Evolutionary conservation across 2,329 filamentous ascomycete species (phyloP).

Genomic region (Diplocarpon rosae): DNA sequence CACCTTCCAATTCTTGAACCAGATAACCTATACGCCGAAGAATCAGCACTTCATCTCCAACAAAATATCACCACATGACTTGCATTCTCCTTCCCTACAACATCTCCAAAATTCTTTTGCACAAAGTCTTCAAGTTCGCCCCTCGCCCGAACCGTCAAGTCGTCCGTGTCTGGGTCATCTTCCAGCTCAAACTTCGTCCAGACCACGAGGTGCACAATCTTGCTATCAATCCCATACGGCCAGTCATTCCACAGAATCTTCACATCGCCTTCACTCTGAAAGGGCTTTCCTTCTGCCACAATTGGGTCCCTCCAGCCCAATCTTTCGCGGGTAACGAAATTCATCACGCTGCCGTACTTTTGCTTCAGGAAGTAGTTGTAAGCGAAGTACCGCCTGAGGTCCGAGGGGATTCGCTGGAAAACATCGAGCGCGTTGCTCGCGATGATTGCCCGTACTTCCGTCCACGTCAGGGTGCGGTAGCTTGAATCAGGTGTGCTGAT

Average conservation of each 20-base stretch:
- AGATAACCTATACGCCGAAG: conserved; percentile 42
- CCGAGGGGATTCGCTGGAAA: conserved; percentile 67
- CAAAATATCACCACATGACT: conserved; percentile 22
- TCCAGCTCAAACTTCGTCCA: conserved; percentile 84
- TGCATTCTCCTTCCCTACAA: conserved; percentile 42
- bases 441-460: conserved; percentile 51
- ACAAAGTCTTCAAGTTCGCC: conserved; percentile 62
- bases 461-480: conserved; percentile 58
- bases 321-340: conserved; percentile 61
- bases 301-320: conserved; percentile 54
- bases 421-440: conserved; percentile 55
- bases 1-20: conserved; percentile 83
- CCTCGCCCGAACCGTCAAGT: conserved; percentile 54
- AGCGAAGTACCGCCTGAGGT: conserved; percentile 66
- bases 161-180: conserved; percentile 46
- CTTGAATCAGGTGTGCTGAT: conserved; percentile 58
- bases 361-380: conserved; percentile 54
- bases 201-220: conserved; percentile 75
- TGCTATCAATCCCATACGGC: conserved; percentile 75
- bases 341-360: conserved; percentile 65
- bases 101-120: conserved; percentile 48
- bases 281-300: conserved; percentile 27
- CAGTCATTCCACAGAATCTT: conserved; percentile 84
- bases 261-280: conserved; percentile 37
- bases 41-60: not conserved